Base-by-base conservation (phyloP, 257 asterid genomes). In the Solanum lycopersicoides region DNA sequence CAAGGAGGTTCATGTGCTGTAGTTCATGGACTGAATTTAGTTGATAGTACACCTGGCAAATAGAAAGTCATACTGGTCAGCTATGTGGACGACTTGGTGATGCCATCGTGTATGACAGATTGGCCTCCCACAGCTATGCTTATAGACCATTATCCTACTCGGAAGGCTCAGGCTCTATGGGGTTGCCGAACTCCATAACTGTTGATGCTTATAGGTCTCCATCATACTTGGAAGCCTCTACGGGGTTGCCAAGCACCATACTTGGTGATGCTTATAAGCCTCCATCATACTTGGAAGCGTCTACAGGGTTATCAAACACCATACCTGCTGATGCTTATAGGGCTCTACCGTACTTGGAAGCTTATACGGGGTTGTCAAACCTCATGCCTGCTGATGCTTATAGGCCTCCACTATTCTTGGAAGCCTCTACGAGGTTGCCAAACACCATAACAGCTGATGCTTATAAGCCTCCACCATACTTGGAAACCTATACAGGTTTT, bases 221-320 rank as follows among this genome's bases (percentile, higher is more conserved):
- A 3, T 44, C 90, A 3, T 89, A 96, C 56, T 44, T 89, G 73
- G 93, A 95, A 85, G 90, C 89, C 21, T 91, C 89, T 89, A 83
- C 91, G 0, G 97, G 93, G 68, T 82, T 90, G 88, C 91, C 90
- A 86, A 91, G 87, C 83, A 75, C 87, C 73, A 88, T 96, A 25
- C 87, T 91, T 0, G 87, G 56, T 85, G 93, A 92, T 47, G 77
- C 18, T 72, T 89, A 73, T 73, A 20, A 10, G 47, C 47, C 47
- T 73, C 47, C 89, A 39, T 86, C 82, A 11, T 75, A 39, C 82
- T 75, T 75, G 82, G 82, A 75, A 41, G 83, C 21, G 32, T 73
- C 30, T 75, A 41, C 21, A 14, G 34, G 83, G 32, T 37, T 75
- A 25, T n/a, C 56, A 0, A 12, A 41, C 34, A 6, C 34, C 34